phyloP scores from a whole-genome alignment of 2,329 filamentous ascomycete species.

The Epichloe baconii region DNA sequence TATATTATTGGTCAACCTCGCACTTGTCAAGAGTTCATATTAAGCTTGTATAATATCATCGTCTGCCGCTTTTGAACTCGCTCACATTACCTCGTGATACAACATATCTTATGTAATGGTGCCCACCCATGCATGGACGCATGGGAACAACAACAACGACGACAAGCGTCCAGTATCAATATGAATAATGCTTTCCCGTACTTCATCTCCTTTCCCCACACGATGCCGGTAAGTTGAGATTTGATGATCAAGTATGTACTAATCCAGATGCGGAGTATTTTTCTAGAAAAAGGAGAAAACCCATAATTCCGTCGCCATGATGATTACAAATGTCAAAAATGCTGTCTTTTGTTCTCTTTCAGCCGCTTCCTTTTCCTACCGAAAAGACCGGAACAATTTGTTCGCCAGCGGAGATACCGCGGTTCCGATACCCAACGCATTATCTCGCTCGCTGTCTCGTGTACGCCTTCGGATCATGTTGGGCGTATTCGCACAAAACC shows the following conservation, averaged over 20 bases:
- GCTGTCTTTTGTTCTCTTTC: not conserved
- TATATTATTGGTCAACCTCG: too few species aligned
- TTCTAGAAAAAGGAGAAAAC: not conserved
- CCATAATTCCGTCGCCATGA: not conserved
- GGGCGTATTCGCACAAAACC: constrained; percentile 48
- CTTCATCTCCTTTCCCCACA: not conserved
- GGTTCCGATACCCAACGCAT: constrained; percentile 19
- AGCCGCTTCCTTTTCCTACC: constrained; percentile 15
- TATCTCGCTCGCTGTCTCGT: constrained; percentile 26
- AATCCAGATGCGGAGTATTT: too few species aligned
- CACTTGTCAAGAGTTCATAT: not conserved
- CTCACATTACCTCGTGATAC: not conserved
- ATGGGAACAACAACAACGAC: not conserved
- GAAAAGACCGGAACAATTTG: constrained; percentile 30
- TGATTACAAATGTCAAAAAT: not conserved
- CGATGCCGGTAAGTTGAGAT: too few species aligned
- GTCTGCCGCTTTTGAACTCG: not conserved
- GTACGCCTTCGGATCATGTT: constrained; percentile 36
- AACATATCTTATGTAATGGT: not conserved
- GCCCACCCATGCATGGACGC: not conserved
- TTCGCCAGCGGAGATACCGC: constrained; percentile 27
- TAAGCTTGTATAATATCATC: not conserved
- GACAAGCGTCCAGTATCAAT: not conserved
- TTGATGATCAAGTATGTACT: too few species aligned
- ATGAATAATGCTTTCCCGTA: not conserved